A percentile compares a stretch with the other conserved stretches of the same genome.
phyloP scores from a whole-genome alignment of 805 yeast genomes.

The Starmerella lactis-condensi region DNA sequence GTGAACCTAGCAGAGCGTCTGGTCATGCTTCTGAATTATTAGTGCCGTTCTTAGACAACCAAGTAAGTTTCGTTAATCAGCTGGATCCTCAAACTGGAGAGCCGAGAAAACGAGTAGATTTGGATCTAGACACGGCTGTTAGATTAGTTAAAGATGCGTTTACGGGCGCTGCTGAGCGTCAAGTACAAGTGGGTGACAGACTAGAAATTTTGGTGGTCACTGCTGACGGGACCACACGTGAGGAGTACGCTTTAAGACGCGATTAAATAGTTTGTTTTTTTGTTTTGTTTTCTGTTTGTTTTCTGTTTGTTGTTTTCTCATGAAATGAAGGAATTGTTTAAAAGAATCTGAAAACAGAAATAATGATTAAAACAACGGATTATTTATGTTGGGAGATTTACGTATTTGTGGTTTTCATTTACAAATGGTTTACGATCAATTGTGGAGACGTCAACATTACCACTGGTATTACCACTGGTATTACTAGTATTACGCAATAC shows the following conservation, averaged over 20 bases:
- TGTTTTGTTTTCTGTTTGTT: too few relatives aligned
- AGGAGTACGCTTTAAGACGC: conserved; percentile 69
- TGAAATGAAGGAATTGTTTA: too few relatives aligned
- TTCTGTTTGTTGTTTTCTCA: too few relatives aligned
- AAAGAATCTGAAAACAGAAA: too few relatives aligned
- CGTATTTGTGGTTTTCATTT: too few relatives aligned
- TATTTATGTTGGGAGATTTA: too few relatives aligned
- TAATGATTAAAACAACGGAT: too few relatives aligned
- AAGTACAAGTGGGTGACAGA: conserved; percentile 95
- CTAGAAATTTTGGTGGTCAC: conserved; percentile 79
- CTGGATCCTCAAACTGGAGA: conserved; percentile 55
- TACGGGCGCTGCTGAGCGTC: conserved; percentile 92
- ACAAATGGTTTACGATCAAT: too few relatives aligned
- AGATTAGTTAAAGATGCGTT: conserved; percentile 84
- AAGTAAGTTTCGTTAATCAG: conserved; percentile 90
- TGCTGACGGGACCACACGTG: conserved; percentile 76
- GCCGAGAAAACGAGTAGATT: conserved; percentile 41
- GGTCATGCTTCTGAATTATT: conserved; percentile 93
- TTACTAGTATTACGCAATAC: too few relatives aligned
- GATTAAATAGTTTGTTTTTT: too few relatives aligned
- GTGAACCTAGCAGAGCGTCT: conserved; percentile 94
- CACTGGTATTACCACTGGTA: too few relatives aligned
- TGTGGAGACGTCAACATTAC: too few relatives aligned
- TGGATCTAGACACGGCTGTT: conserved; percentile 69
- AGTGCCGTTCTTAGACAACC: conserved; percentile 95